A percentile compares a stretch with the other conserved stretches of the same genome.
phyloP scores from a whole-genome alignment of 2,329 filamentous ascomycete species.

The Trichophyton simii region DNA sequence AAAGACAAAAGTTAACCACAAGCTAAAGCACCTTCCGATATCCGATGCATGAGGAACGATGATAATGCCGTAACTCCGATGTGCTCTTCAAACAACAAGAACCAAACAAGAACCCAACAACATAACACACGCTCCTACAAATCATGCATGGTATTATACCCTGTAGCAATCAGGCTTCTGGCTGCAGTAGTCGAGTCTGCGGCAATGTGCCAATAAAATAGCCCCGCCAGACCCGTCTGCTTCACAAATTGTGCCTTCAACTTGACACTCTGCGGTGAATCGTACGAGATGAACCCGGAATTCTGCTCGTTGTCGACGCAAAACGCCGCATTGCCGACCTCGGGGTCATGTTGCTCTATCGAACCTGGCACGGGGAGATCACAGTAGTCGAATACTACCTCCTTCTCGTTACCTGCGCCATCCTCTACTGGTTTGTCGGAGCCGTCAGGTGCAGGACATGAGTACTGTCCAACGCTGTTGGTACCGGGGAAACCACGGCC shows the following conservation, averaged over 20 bases:
- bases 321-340: slow-evolving; percentile 51
- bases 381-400: slow-evolving; percentile 62
- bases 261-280: slow-evolving; percentile 62
- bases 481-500: slow-evolving; percentile 62
- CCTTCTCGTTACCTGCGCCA: slow-evolving; percentile 41
- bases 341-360: slow-evolving; percentile 55
- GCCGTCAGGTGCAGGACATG: slow-evolving; percentile 16
- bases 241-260: slow-evolving; percentile 64
- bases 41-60: no score
- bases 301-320: slow-evolving; percentile 54
- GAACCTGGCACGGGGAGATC: slow-evolving; percentile 51
- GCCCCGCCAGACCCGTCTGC: slow-evolving; percentile 56
- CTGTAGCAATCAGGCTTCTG: slow-evolving; percentile 49
- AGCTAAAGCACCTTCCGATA: no score
- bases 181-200: slow-evolving; percentile 46
- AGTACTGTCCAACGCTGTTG: slow-evolving; percentile 51
- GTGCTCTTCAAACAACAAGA: neutral
- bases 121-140: neutral
- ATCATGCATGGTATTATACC: slow-evolving; percentile 43
- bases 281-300: slow-evolving; percentile 67
- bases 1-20: no score
- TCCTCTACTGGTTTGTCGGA: neutral
- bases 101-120: neutral
- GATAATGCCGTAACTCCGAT: no score
- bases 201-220: slow-evolving; percentile 75